These are phyloP conservation scores for Cicer bijugum DNA, from an alignment of 306 rosid genomes.

Conservation along the genomic window DNA sequence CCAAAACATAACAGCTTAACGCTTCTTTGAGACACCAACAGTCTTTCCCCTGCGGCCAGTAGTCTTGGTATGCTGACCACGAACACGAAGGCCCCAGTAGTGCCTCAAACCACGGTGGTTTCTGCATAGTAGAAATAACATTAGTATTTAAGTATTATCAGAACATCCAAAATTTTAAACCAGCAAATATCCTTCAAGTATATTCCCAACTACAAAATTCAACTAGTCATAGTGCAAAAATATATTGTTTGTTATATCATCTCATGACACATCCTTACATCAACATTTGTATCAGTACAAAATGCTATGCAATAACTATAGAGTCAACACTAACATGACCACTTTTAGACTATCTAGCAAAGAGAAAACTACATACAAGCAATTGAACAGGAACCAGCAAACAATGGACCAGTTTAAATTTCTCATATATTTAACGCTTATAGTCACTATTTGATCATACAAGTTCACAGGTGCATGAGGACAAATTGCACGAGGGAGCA, in stretches of 20 bases:
- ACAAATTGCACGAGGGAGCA: no score
- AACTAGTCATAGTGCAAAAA: background rate
- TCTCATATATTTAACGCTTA: background rate
- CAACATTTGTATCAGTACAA: background rate
- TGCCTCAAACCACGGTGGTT: slow-evolving; percentile 99
- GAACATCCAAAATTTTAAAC: background rate
- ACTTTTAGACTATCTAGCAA: background rate
- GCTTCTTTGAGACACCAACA: slow-evolving; percentile 99
- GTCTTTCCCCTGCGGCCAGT: slow-evolving; percentile 98
- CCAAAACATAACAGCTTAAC: slow-evolving; percentile 46
- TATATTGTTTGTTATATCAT: background rate
- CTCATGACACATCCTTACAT: background rate
- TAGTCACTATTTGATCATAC: background rate
- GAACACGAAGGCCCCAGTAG: slow-evolving; percentile 99
- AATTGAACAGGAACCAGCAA: background rate
- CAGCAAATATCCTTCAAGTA: background rate
- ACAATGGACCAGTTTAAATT: background rate
- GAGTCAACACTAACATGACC: background rate
- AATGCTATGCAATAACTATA: background rate
- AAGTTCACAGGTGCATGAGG: background rate
- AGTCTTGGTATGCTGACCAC: slow-evolving; percentile 99
- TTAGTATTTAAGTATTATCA: background rate
- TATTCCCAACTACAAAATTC: background rate
- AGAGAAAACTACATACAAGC: background rate
- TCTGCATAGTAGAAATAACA: slow-evolving; percentile 53